Conservation (phyloP, 192 early-diverging fungal species). For the Fimicolochytrium jonesii region DNA sequence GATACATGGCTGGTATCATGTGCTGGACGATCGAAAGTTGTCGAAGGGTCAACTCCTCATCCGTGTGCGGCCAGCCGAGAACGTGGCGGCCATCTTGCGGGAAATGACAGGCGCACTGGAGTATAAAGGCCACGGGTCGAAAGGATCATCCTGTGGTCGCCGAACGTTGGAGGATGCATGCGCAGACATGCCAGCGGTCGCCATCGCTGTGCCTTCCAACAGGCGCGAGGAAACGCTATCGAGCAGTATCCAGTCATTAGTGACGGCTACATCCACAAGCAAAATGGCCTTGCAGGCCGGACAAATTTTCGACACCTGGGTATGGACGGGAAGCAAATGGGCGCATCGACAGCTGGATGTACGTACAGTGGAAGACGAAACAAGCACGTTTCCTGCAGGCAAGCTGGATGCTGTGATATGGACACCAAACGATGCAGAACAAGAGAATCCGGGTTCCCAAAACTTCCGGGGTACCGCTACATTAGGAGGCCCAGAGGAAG, state of each 20-base stretch:
- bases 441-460: neutral
- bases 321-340: slow-evolving; percentile 19
- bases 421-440: neutral
- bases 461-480: neutral
- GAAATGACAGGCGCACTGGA: neutral
- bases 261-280: slow-evolving; percentile 2
- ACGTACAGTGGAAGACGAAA: too few species aligned
- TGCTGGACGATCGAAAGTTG: slow-evolving; percentile 11
- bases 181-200: neutral
- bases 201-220: neutral
- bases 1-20: slow-evolving; percentile 35
- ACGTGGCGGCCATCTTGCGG: slow-evolving; percentile 19
- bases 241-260: neutral
- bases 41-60: slow-evolving; percentile 32
- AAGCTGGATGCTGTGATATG: neutral
- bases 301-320: slow-evolving; percentile 21
- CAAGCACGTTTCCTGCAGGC: too few species aligned
- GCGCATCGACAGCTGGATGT: slow-evolving; percentile 21
- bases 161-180: slow-evolving; percentile 12
- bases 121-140: neutral
- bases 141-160: slow-evolving; percentile 6
- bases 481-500: neutral
- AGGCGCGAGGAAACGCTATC: neutral
- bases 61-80: slow-evolving; percentile 22
- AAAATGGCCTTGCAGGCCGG: neutral